phyloP scores from a whole-genome alignment of 805 yeast genomes.

The Candida sakaeoensis region DNA sequence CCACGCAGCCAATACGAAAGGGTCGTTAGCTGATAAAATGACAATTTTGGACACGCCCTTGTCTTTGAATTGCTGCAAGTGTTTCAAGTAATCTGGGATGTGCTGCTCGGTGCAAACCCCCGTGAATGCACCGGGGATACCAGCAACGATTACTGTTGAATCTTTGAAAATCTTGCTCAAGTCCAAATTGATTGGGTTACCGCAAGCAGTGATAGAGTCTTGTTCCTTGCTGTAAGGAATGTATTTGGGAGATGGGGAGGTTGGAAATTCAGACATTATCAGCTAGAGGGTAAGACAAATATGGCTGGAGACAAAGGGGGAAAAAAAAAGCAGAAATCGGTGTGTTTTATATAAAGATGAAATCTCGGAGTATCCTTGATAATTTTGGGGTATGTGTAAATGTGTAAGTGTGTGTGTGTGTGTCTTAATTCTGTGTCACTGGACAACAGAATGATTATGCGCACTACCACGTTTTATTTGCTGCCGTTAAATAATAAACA shows the following conservation, averaged over 20 bases:
- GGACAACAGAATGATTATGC: too few relatives aligned
- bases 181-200: slow-evolving; percentile 34
- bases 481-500: too few relatives aligned
- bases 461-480: too few relatives aligned
- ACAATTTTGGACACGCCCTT: slow-evolving; percentile 32
- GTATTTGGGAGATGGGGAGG: slow-evolving; percentile 33
- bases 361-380: too few relatives aligned
- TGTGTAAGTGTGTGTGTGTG: too few relatives aligned
- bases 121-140: slow-evolving; percentile 86
- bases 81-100: slow-evolving; percentile 34
- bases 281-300: background rate
- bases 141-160: slow-evolving; percentile 63
- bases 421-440: too few relatives aligned
- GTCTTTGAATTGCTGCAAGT: slow-evolving; percentile 43
- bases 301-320: background rate
- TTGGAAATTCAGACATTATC: slow-evolving; percentile 27
- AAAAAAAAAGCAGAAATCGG: too few relatives aligned
- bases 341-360: too few relatives aligned
- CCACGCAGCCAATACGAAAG: slow-evolving; percentile 43
- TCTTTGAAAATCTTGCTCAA: slow-evolving; percentile 31
- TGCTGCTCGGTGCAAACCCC: slow-evolving; percentile 48
- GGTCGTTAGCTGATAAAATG: slow-evolving; percentile 39
- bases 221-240: slow-evolving; percentile 39
- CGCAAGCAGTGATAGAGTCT: slow-evolving; percentile 36
- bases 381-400: too few relatives aligned